Percentiles rank a stretch among this genome's conserved stretches.
phyloP scores from a whole-genome alignment of 2,329 filamentous ascomycete genomes.

The Sporothrix mexicana region DNA sequence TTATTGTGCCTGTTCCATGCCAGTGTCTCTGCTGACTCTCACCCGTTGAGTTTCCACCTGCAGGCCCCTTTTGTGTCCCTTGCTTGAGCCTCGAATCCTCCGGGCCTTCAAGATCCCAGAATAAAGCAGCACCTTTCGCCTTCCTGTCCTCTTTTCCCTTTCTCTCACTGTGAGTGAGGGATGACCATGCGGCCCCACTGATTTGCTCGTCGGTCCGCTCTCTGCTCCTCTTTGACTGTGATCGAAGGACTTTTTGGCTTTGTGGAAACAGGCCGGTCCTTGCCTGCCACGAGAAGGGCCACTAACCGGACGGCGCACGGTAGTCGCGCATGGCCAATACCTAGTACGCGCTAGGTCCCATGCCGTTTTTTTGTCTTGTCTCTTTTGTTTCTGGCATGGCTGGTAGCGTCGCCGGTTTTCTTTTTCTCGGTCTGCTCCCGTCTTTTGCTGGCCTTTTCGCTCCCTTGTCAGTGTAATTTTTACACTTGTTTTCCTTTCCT shows the following conservation, averaged over 20 bases:
- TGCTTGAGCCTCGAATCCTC: constrained; percentile 13
- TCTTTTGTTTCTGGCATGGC: not conserved
- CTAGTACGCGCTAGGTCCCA: not conserved
- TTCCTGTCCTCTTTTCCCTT: not conserved
- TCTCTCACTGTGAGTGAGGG: constrained; percentile 21
- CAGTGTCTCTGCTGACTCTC: constrained; percentile 3
- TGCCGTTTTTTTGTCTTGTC: not conserved
- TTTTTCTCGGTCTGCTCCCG: not conserved
- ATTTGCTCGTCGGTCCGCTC: not conserved
- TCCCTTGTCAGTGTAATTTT: not conserved
- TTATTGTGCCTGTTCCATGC: not conserved
- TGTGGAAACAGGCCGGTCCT: constrained; percentile 24
- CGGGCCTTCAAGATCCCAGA: not conserved
- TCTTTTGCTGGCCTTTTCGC: not conserved
- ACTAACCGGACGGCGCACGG: not conserved
- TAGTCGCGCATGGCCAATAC: constrained; percentile 12
- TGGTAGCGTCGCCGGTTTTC: not conserved
- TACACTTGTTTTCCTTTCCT: not conserved
- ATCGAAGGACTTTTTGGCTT: not conserved
- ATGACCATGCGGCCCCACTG: constrained; percentile 22
- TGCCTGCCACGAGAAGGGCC: constrained; percentile 19
- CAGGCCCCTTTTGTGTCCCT: constrained; percentile 15
- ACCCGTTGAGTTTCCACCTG: constrained; percentile 23
- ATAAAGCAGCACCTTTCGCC: not conserved
- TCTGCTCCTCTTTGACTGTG: not conserved